A percentile compares a stretch with the other conserved stretches of the same genome.
Conservation (phyloP, 106 monocot species). For the Acorus gramineus region DNA sequence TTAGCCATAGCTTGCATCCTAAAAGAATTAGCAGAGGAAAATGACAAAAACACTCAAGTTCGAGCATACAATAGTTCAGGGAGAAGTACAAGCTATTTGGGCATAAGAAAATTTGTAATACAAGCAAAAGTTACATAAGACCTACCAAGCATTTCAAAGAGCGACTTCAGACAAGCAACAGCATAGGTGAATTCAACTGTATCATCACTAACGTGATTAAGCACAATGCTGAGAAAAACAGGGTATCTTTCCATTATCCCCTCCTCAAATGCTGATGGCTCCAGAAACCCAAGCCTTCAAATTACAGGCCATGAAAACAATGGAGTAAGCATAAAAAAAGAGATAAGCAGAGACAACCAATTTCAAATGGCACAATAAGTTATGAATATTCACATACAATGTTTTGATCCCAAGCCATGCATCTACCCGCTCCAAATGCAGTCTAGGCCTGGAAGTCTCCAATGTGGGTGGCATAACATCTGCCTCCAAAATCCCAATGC, state of each 20-base stretch:
- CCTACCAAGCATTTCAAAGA: slow-evolving; percentile 94
- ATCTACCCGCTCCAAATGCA: slow-evolving; percentile 56
- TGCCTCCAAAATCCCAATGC: slow-evolving; percentile 66
- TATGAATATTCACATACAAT: slow-evolving; percentile 49
- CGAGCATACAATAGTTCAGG: neutral
- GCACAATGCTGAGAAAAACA: slow-evolving; percentile 74
- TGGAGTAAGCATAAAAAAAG: neutral
- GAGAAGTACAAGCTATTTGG: no score
- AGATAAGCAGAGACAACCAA: neutral
- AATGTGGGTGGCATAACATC: slow-evolving; percentile 43
- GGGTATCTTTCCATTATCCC: slow-evolving; percentile 93
- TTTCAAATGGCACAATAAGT: no score
- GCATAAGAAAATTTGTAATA: neutral
- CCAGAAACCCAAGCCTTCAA: slow-evolving; percentile 87
- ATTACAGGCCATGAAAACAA: neutral
- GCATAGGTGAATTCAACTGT: slow-evolving; percentile 85
- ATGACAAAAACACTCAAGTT: slow-evolving; percentile 1
- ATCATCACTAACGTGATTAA: slow-evolving; percentile 97
- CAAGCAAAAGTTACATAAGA: slow-evolving; percentile 1
- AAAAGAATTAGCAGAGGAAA: slow-evolving; percentile 10
- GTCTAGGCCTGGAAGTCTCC: slow-evolving; percentile 54
- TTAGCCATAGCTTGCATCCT: slow-evolving; percentile 98
- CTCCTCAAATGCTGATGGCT: slow-evolving; percentile 87
- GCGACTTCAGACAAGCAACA: slow-evolving; percentile 72
- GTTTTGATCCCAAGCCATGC: slow-evolving; percentile 92